Percentiles rank a stretch among this genome's conserved stretches.
Conservation (phyloP, 2,329 filamentous ascomycete species). For the Elsinoe batatas region DNA sequence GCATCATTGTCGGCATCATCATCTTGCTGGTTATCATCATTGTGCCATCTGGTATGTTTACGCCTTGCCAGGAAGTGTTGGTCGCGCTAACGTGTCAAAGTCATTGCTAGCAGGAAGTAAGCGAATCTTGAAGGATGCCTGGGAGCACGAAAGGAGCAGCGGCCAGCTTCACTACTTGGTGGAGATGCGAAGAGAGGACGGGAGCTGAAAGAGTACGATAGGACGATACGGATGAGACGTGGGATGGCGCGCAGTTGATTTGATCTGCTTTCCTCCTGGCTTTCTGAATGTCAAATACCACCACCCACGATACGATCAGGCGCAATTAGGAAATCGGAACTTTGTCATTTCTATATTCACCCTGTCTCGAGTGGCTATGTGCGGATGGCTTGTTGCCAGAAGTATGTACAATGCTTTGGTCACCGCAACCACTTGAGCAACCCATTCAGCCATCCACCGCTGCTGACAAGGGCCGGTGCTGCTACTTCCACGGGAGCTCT, state of each 20-base stretch:
- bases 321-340: constrained; percentile 2
- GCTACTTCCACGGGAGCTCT: constrained; percentile 6
- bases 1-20: constrained; percentile 82
- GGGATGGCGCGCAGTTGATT: not conserved
- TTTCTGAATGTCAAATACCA: constrained; percentile 12
- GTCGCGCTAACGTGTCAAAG: not conserved
- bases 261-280: constrained; percentile 2
- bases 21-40: constrained; percentile 90
- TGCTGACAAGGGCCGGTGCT: not conserved
- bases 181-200: not conserved
- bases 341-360: not conserved
- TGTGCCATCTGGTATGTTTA: constrained; percentile 68
- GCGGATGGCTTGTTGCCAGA: not conserved
- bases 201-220: not conserved
- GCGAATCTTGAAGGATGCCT: not conserved
- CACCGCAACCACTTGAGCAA: not conserved
- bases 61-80: not conserved
- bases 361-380: not conserved
- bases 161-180: too few species aligned
- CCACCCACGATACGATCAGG: constrained; percentile 7
- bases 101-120: constrained; percentile 1
- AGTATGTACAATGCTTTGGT: not conserved
- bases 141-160: too few species aligned
- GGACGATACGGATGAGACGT: not conserved
- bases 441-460: too few species aligned